phyloP scores from a whole-genome alignment of 768 basidiomycete species.

The Myochromella boudieri region DNA sequence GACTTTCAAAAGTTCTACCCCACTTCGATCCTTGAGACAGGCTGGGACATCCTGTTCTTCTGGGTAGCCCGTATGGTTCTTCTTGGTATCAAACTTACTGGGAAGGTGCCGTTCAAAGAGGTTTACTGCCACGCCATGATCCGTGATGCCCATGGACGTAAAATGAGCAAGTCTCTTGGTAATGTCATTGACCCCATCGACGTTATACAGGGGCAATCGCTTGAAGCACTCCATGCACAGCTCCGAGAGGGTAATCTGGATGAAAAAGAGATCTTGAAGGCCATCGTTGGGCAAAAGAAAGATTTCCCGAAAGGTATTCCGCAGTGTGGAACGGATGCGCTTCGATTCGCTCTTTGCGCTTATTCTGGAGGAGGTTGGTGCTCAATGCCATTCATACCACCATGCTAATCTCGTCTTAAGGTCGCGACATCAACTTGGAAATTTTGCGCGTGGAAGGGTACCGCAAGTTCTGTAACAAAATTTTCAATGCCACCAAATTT shows the following conservation, averaged over 20 bases:
- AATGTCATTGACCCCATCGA: constrained; percentile 98
- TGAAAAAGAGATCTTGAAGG: constrained; percentile 88
- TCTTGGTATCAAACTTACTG: constrained; percentile 87
- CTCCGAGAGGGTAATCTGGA: constrained; percentile 90
- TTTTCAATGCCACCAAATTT: constrained; percentile 98
- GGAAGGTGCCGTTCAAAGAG: constrained; percentile 89
- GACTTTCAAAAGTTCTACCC: constrained; percentile 88
- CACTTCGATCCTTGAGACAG: constrained; percentile 88
- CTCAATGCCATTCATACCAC: background rate
- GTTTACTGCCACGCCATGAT: constrained; percentile 99
- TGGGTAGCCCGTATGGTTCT: constrained; percentile 99
- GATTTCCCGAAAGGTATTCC: constrained; percentile 99
- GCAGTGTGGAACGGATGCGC: constrained; percentile 95
- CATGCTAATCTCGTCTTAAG: constrained; percentile 33
- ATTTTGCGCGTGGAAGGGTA: constrained; percentile 96
- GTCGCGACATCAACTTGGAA: constrained; percentile 96
- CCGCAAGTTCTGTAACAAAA: constrained; percentile 99
- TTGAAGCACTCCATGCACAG: constrained; percentile 83
- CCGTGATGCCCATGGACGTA: constrained; percentile 96
- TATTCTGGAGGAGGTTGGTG: constrained; percentile 83
- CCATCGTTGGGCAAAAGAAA: constrained; percentile 95
- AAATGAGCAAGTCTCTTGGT: constrained; percentile 98
- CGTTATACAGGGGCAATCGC: constrained; percentile 80
- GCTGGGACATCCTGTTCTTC: constrained; percentile 99
- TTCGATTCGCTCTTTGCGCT: constrained; percentile 92